A percentile compares a stretch with the other conserved stretches of the same genome.
Evolutionary conservation across 2,329 filamentous ascomycete species (phyloP).

Genomic region (Fusarium staphyleae): DNA sequence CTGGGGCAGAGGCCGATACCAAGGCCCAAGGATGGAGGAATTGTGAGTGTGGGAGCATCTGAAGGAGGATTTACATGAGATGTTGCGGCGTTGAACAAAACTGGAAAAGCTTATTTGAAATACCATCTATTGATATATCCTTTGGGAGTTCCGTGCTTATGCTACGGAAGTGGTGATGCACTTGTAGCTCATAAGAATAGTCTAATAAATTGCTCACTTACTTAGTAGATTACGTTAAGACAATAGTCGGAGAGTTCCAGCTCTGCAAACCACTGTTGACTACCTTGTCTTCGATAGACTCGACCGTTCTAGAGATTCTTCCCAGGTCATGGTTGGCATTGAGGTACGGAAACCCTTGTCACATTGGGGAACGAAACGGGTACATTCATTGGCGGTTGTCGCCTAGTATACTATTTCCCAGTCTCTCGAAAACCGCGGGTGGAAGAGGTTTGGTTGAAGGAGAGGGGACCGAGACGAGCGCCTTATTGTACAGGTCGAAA

Average conservation of each 20-base stretch:
- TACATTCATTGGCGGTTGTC: constrained; percentile 13
- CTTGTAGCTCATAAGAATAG: neutral
- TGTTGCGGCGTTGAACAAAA: constrained; percentile 2
- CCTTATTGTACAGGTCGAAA: neutral
- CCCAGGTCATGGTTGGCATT: neutral
- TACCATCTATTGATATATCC: constrained; percentile 5
- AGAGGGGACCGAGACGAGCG: neutral
- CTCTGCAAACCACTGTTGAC: neutral
- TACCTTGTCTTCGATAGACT: neutral
- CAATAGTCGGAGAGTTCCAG: constrained; percentile 3
- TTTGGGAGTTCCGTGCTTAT: too few species aligned
- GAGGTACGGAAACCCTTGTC: constrained; percentile 2
- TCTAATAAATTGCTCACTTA: neutral
- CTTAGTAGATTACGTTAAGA: neutral
- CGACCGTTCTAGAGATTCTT: neutral
- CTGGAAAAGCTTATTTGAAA: constrained; percentile 8
- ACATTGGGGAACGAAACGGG: constrained; percentile 22
- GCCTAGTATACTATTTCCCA: neutral
- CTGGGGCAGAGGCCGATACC: constrained; percentile 65
- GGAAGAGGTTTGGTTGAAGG: neutral
- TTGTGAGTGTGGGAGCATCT: constrained; percentile 40
- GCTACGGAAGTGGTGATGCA: neutral
- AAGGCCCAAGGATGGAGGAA: constrained; percentile 48
- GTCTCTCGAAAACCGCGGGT: neutral
- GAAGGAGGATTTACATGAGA: neutral